Percentiles rank a stretch among this genome's conserved stretches.
Evolutionary conservation across 2,329 filamentous ascomycete genomes (phyloP).

Genomic region (Helotiales sp.): DNA sequence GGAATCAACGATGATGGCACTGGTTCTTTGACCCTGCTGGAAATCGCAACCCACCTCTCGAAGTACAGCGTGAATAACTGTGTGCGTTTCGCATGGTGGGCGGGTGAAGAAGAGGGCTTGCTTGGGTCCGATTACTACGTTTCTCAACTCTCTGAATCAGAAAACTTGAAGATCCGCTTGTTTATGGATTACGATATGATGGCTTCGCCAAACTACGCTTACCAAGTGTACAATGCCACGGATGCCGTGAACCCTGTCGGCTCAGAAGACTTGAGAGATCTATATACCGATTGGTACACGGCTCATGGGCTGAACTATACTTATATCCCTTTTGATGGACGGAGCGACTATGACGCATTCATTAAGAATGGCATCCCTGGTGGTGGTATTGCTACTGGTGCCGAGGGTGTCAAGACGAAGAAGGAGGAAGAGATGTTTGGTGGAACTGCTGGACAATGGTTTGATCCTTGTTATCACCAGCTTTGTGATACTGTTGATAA

Average conservation of each 20-base stretch:
- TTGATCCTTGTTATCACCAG: constrained; percentile 66
- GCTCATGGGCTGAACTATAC: constrained; percentile 67
- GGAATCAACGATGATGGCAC: constrained; percentile 50
- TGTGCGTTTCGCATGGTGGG: constrained; percentile 72
- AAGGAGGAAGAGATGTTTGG: constrained; percentile 71
- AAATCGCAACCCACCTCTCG: constrained; percentile 63
- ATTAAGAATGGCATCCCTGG: constrained; percentile 74
- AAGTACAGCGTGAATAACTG: constrained; percentile 66
- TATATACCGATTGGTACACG: constrained; percentile 72
- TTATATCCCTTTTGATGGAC: constrained; percentile 76
- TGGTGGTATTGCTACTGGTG: constrained; percentile 78
- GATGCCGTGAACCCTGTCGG: constrained; percentile 73
- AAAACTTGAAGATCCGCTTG: constrained; percentile 65
- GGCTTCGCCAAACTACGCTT: constrained; percentile 68
- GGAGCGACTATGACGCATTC: constrained; percentile 81
- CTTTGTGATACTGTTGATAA: constrained; percentile 64
- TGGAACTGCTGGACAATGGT: constrained; percentile 66
- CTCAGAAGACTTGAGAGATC: constrained; percentile 69
- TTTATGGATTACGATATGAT: constrained; percentile 77
- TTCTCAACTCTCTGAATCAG: constrained; percentile 56
- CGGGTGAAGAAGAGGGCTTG: constrained; percentile 69
- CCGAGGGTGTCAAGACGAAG: constrained; percentile 75
- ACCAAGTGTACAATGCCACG: constrained; percentile 73
- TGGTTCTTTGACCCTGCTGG: constrained; percentile 56
- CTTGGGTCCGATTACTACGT: constrained; percentile 68